A percentile compares a stretch with the other conserved stretches of the same genome.
Conservation (phyloP, 148 eudicot genomes). For the Rhododendron kiyosumense region DNA sequence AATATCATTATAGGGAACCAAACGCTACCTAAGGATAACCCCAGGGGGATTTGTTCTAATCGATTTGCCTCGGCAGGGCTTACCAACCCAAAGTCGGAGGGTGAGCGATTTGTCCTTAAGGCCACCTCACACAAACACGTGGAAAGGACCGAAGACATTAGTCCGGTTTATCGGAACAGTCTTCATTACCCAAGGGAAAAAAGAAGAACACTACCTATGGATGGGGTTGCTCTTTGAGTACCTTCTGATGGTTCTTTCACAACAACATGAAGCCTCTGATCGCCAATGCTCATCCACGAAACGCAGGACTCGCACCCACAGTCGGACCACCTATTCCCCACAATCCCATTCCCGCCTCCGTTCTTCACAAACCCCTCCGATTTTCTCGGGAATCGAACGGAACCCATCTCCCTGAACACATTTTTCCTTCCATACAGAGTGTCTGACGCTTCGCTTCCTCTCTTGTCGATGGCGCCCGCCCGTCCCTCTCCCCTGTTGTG, state of each 20-base stretch:
- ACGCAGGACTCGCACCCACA: constrained; percentile 68
- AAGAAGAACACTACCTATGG: no score
- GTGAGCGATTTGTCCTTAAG: no score
- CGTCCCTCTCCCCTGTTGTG: background rate
- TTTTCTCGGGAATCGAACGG: constrained; percentile 9
- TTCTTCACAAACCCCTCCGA: background rate
- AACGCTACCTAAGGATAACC: no score
- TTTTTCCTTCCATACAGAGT: constrained; percentile 53
- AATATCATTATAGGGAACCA: no score
- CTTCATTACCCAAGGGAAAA: no score
- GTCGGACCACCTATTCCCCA: constrained; percentile 61
- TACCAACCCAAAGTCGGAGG: no score
- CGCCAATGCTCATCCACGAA: constrained; percentile 41
- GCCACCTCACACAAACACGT: no score
- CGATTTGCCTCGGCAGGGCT: no score
- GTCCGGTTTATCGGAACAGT: no score
- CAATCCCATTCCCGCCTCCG: background rate
- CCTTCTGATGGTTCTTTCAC: constrained; percentile 43
- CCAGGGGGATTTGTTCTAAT: no score
- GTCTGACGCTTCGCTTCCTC: constrained; percentile 1
- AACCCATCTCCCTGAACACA: constrained; percentile 38
- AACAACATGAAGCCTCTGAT: constrained; percentile 61
- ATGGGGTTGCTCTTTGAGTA: background rate
- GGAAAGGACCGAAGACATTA: no score
- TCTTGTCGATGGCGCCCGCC: background rate